Conservation (phyloP, 805 yeast genomes). For the Zygosaccharomyces lentus region DNA sequence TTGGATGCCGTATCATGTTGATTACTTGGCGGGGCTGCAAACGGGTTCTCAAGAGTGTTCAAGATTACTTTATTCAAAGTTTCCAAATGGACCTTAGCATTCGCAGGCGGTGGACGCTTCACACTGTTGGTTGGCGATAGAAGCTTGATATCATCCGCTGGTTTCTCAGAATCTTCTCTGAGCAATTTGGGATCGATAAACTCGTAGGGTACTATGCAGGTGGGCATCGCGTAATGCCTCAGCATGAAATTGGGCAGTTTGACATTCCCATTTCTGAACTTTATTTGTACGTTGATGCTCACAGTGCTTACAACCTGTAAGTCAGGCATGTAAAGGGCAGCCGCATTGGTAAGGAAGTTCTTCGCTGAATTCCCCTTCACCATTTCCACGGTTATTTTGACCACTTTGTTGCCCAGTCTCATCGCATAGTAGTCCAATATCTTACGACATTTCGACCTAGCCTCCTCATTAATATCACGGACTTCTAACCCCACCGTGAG, state of each 20-base stretch:
- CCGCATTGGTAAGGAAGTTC: conserved; percentile 21
- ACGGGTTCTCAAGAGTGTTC: conserved; percentile 27
- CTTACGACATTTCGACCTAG: conserved; percentile 22
- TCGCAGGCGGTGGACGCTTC: background rate
- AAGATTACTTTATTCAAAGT: conserved; percentile 19
- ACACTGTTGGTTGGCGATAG: no score
- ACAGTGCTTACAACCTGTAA: conserved; percentile 33
- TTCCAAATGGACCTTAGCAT: background rate
- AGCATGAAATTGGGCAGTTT: conserved; percentile 33
- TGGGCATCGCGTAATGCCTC: conserved; percentile 31
- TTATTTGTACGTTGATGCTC: conserved; percentile 35
- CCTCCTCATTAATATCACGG: conserved; percentile 27
- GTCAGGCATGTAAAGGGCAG: conserved; percentile 30
- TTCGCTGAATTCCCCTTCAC: conserved; percentile 28
- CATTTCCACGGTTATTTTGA: conserved; percentile 34
- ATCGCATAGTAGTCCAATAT: conserved; percentile 28
- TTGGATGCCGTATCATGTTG: conserved; percentile 2
- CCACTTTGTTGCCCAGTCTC: conserved; percentile 20
- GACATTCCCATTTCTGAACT: conserved; percentile 34
- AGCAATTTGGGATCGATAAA: conserved; percentile 30
- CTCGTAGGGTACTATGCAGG: conserved; percentile 32
- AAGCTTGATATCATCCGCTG: background rate
- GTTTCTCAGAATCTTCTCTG: conserved; percentile 14
- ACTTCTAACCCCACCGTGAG: conserved; percentile 16
- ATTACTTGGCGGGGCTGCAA: conserved; percentile 6